Percentiles rank a stretch among this genome's conserved stretches.
Conservation (phyloP, 2,329 filamentous ascomycete species). For the Colletotrichum gloeosporioides region DNA sequence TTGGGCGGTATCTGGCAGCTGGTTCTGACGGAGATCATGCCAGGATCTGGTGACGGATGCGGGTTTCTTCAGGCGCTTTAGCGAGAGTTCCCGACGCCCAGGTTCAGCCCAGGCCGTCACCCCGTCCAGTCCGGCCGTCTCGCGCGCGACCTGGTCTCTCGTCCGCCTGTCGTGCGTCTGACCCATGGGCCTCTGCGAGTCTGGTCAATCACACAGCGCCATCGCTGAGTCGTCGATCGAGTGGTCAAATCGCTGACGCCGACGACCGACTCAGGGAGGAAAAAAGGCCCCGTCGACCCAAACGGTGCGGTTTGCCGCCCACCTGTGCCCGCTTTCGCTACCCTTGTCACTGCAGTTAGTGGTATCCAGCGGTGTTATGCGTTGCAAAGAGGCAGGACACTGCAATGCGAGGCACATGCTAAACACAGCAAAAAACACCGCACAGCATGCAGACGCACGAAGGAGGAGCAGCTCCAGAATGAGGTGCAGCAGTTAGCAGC, state of each 20-base stretch:
- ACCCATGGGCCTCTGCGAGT: not conserved
- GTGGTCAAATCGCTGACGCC: slow-evolving; percentile 12
- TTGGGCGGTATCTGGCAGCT: slow-evolving; percentile 16
- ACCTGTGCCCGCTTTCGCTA: slow-evolving; percentile 1
- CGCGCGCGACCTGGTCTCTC: not conserved
- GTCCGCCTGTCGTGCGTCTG: not conserved
- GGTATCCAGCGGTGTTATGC: not conserved
- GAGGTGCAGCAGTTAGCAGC: not conserved
- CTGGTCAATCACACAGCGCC: not conserved
- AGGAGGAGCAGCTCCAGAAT: not conserved
- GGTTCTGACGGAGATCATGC: slow-evolving; percentile 17
- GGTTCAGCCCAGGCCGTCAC: slow-evolving; percentile 8
- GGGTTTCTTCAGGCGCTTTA: slow-evolving; percentile 14
- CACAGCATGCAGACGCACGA: not conserved
- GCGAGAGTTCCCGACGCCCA: slow-evolving; percentile 21
- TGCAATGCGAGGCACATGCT: not conserved
- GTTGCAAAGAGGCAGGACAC: not conserved
- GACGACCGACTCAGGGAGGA: not conserved
- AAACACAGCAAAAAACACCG: not conserved
- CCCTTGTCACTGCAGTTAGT: not conserved
- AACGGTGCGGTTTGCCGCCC: not conserved
- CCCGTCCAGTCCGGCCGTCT: not conserved
- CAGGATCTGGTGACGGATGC: slow-evolving; percentile 21
- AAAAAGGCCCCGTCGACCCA: not conserved
- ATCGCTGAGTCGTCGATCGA: slow-evolving; percentile 1